These are phyloP conservation scores for Epichloe hybrida DNA, from an alignment of 2,329 filamentous ascomycete genomes.

Conservation along the genomic window DNA sequence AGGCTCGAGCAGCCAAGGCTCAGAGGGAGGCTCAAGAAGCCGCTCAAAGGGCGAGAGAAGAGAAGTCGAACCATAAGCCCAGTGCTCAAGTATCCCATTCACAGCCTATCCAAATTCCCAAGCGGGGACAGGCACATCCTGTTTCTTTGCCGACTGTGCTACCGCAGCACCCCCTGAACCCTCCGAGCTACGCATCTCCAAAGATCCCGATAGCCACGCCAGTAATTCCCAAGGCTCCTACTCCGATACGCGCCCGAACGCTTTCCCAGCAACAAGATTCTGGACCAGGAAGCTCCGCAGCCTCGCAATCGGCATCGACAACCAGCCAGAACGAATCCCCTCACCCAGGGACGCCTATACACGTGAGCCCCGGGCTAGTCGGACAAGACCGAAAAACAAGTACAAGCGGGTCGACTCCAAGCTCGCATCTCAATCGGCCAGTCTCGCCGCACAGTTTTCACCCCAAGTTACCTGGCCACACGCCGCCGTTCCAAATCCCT, in stretches of 20 bases:
- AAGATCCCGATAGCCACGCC: slow-evolving; percentile 70
- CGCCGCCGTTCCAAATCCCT: slow-evolving; percentile 39
- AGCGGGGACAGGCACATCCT: slow-evolving; percentile 22
- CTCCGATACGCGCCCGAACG: slow-evolving; percentile 63
- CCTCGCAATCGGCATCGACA: slow-evolving; percentile 46
- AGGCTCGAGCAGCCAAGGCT: slow-evolving; percentile 40
- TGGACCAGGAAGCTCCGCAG: slow-evolving; percentile 54
- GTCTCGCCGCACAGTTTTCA: slow-evolving; percentile 44
- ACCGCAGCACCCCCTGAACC: slow-evolving; percentile 44
- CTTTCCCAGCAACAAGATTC: slow-evolving; percentile 71
- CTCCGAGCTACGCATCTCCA: slow-evolving; percentile 56
- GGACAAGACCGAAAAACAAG: slow-evolving; percentile 51
- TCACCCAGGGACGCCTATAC: slow-evolving; percentile 47
- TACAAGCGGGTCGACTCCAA: slow-evolving; percentile 19
- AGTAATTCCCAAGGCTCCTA: slow-evolving; percentile 67
- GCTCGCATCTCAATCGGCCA: slow-evolving; percentile 20
- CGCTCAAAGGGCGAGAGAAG: slow-evolving; percentile 56
- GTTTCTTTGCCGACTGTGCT: slow-evolving; percentile 31
- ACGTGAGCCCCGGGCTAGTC: slow-evolving; percentile 51
- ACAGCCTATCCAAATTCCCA: slow-evolving; percentile 8
- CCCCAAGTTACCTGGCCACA: slow-evolving; percentile 22
- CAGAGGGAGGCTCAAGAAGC: slow-evolving; percentile 43
- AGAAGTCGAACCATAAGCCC: slow-evolving; percentile 25
- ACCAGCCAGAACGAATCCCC: slow-evolving; percentile 46
- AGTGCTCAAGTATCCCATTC: slow-evolving; percentile 22